Percentiles rank a stretch among this genome's conserved stretches.
phyloP scores from a whole-genome alignment of 2,329 filamentous ascomycete species.

The Tothia fuscella region DNA sequence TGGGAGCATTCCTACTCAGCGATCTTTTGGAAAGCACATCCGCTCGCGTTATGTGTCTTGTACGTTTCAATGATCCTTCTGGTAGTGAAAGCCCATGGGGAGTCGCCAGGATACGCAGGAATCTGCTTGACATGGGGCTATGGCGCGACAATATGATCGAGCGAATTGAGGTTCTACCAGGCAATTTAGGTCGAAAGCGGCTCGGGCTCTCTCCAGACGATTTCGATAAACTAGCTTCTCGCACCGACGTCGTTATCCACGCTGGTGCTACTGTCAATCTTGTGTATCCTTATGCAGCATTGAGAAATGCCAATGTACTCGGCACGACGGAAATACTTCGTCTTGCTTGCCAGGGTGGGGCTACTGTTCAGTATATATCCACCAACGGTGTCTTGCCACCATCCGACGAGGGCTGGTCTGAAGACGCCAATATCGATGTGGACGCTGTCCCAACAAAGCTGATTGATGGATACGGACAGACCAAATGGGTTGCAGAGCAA shows the following conservation, averaged over 20 bases:
- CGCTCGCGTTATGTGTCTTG: slow-evolving; percentile 59
- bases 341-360: slow-evolving; percentile 52
- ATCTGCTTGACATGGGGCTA: slow-evolving; percentile 64
- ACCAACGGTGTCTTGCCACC: slow-evolving; percentile 70
- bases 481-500: slow-evolving; percentile 71
- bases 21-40: slow-evolving; percentile 56
- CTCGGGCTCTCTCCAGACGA: slow-evolving; percentile 55
- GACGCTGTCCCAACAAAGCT: slow-evolving; percentile 58
- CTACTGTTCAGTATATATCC: slow-evolving; percentile 66
- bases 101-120: slow-evolving; percentile 61
- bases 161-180: slow-evolving; percentile 62
- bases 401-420: slow-evolving; percentile 57
- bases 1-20: slow-evolving; percentile 63
- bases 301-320: slow-evolving; percentile 63
- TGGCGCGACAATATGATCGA: slow-evolving; percentile 71
- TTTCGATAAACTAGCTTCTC: slow-evolving; percentile 52
- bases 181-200: slow-evolving; percentile 56
- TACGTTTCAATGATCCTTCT: slow-evolving; percentile 57
- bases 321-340: slow-evolving; percentile 67
- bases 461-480: slow-evolving; percentile 64
- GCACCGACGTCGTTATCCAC: slow-evolving; percentile 63
- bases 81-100: slow-evolving; percentile 53
- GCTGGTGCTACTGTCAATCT: slow-evolving; percentile 69
- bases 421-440: slow-evolving; percentile 54
- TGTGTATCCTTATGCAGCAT: slow-evolving; percentile 68